phyloP scores from a whole-genome alignment of 768 basidiomycete species.

The Russula emetica region DNA sequence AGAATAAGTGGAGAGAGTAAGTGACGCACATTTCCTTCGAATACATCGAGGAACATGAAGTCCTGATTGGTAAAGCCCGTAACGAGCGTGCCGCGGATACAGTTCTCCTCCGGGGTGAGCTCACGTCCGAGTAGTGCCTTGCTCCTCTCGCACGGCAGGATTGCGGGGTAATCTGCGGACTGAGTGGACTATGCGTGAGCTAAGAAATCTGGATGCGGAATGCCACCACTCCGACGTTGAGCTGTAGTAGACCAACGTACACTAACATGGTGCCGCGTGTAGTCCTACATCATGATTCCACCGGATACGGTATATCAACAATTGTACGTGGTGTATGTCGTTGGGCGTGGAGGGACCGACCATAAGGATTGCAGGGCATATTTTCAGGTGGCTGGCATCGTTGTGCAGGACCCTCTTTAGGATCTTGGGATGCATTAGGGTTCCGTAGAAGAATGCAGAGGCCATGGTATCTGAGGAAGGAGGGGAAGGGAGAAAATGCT shows the following conservation, averaged over 20 bases:
- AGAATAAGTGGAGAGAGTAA: not conserved
- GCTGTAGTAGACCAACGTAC: conserved; percentile 35
- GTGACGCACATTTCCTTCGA: conserved; percentile 69
- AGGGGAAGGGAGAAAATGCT: not conserved
- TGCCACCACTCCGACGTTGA: not conserved
- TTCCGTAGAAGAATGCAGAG: conserved; percentile 84
- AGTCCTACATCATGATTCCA: conserved; percentile 43
- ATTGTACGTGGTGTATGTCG: not conserved
- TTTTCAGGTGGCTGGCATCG: conserved; percentile 55
- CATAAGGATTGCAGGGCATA: conserved; percentile 69
- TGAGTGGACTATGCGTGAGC: conserved; percentile 30
- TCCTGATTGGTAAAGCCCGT: conserved; percentile 63
- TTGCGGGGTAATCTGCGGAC: conserved; percentile 78
- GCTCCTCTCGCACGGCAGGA: conserved; percentile 57
- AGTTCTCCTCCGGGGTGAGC: conserved; percentile 56
- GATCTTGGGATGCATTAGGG: conserved; percentile 83
- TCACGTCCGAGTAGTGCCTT: conserved; percentile 37
- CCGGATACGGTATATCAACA: not conserved
- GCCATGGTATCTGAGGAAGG: conserved; percentile 29
- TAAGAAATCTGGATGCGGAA: not conserved
- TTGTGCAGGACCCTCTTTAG: conserved; percentile 71
- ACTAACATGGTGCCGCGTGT: conserved; percentile 78
- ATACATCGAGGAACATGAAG: conserved; percentile 64
- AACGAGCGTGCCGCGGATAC: conserved; percentile 77
- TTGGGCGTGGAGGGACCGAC: conserved; percentile 41